Conservation (phyloP, 331 rosid genomes). For the Prunus yedoensis region DNA sequence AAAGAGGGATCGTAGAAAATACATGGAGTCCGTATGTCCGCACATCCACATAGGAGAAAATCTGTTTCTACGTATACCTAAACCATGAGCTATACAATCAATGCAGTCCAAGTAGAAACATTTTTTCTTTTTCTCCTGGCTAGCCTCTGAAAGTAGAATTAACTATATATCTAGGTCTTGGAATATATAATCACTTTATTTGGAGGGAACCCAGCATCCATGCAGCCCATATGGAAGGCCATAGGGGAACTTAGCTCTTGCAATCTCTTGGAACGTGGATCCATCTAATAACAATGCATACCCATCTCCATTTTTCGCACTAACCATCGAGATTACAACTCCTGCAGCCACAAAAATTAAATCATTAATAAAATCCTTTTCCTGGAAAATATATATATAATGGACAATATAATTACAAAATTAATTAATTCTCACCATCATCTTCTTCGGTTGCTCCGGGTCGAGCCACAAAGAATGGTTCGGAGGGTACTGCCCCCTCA, state of each 20-base stretch:
- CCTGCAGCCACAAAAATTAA: constrained; percentile 42
- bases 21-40: accelerated
- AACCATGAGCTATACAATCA: neutral
- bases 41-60: too few relatives aligned
- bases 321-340: constrained; percentile 79
- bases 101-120: constrained; percentile 3
- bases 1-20: too few relatives aligned
- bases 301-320: constrained; percentile 78
- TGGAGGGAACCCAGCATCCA: constrained; percentile 89
- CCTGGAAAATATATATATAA: neutral
- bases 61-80: too few relatives aligned
- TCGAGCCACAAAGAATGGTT: constrained; percentile 84
- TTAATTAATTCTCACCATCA: constrained; percentile 54
- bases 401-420: too few relatives aligned
- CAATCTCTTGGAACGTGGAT: constrained; percentile 77
- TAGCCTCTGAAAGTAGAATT: neutral
- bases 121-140: neutral
- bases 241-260: constrained; percentile 90
- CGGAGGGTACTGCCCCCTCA: constrained; percentile 81
- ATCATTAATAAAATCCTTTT: too few relatives aligned
- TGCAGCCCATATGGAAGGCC: constrained; percentile 95
- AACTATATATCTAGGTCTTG: too few relatives aligned
- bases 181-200: neutral
- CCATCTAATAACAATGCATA: constrained; percentile 82
- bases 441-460: constrained; percentile 95